Conservation (phyloP, 176 grass and related monocot species). For the Musa acuminata region DNA sequence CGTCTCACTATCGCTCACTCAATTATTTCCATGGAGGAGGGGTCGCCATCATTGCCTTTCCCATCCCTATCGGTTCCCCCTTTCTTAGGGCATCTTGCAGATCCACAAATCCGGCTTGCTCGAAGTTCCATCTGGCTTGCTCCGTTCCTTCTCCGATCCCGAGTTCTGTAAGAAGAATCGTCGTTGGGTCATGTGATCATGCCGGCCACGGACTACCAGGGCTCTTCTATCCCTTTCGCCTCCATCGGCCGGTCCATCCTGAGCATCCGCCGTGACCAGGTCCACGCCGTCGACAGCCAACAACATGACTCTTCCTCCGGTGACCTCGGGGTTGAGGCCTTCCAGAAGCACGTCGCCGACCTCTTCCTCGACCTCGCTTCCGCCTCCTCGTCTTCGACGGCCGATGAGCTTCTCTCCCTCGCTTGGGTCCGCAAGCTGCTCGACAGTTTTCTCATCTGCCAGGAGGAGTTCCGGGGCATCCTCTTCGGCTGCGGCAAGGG, state of each 20-base stretch:
- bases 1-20: too few relatives aligned
- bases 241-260: constrained; percentile 42
- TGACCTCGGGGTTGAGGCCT: constrained; percentile 40
- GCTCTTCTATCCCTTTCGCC: constrained; percentile 28
- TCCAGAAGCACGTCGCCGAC: constrained; percentile 43
- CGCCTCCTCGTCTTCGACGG: background rate
- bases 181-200: constrained; percentile 11
- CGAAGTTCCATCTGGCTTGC: too few relatives aligned
- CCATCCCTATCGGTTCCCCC: too few relatives aligned
- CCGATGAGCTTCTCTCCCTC: constrained; percentile 37
- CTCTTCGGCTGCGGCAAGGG: constrained; percentile 22
- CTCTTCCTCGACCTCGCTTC: constrained; percentile 27
- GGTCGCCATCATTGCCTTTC: too few relatives aligned
- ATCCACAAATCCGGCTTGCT: too few relatives aligned
- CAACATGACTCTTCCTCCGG: background rate
- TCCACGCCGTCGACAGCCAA: constrained; percentile 18
- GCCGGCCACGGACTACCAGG: constrained; percentile 39
- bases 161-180: background rate
- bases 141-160: too few relatives aligned
- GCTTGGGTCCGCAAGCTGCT: constrained; percentile 51
- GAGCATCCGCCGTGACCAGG: constrained; percentile 38
- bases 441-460: constrained; percentile 59
- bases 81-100: too few relatives aligned
- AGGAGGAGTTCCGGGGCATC: constrained; percentile 66
- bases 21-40: too few relatives aligned